phyloP scores from a whole-genome alignment of 768 basidiomycete species.

The Pulveroboletus ravenelii region DNA sequence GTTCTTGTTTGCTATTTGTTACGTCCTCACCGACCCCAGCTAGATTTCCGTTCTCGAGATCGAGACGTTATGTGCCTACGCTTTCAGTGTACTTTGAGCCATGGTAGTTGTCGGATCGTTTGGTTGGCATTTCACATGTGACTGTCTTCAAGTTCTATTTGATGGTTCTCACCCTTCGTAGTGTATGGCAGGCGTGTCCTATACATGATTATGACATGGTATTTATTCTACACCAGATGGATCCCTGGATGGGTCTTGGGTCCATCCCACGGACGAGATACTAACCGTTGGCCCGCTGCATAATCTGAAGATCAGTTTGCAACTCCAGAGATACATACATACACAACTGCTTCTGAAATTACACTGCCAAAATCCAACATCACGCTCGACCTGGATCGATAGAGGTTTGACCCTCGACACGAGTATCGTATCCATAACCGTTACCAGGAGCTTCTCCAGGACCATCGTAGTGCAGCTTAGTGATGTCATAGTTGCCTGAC shows the following conservation, averaged over 20 bases:
- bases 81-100: background rate
- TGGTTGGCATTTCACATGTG: background rate
- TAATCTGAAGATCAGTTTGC: too few species aligned
- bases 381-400: conserved; percentile 32
- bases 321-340: too few species aligned
- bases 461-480: conserved; percentile 87
- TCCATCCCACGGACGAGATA: too few species aligned
- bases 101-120: too few species aligned
- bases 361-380: conserved; percentile 24
- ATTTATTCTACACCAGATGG: background rate
- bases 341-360: conserved; percentile 1
- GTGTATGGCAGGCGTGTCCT: background rate
- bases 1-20: conserved; percentile 2
- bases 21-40: background rate
- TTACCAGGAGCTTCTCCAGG: conserved; percentile 65
- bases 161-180: background rate
- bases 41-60: conserved; percentile 5
- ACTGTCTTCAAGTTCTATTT: background rate
- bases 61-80: conserved; percentile 4
- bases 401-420: conserved; percentile 54
- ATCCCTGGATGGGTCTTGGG: too few species aligned
- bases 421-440: conserved; percentile 79
- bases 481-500: conserved; percentile 88
- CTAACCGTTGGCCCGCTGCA: background rate
- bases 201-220: conserved; percentile 7